Conservation (phyloP, 495 filamentous ascomycete species). For the Podospora pseudopauciseta region DNA sequence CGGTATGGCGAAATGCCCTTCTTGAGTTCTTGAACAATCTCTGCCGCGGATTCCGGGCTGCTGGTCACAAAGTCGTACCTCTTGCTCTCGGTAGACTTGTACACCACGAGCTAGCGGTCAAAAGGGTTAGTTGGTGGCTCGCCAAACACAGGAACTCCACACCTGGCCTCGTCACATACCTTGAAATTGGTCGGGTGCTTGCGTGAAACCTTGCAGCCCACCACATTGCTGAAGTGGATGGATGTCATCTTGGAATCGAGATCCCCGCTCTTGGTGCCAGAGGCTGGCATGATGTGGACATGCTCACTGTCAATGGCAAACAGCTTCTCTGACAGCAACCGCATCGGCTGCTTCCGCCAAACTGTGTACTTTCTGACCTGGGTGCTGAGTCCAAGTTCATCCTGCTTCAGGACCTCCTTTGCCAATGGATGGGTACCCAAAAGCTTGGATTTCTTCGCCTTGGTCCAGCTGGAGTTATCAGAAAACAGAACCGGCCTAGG, state of each 20-base stretch:
- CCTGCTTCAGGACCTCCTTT: conserved; percentile 62
- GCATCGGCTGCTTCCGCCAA: conserved; percentile 90
- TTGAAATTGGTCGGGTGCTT: conserved; percentile 92
- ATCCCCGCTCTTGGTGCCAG: conserved; percentile 54
- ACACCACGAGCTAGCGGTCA: conserved; percentile 60
- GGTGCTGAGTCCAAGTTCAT: conserved; percentile 59
- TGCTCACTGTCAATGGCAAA: conserved; percentile 93
- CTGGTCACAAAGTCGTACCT: conserved; percentile 94
- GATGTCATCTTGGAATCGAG: conserved; percentile 78
- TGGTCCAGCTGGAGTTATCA: conserved; percentile 53
- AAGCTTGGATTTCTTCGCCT: conserved; percentile 63
- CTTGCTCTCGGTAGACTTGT: conserved; percentile 81
- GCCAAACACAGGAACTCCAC: not conserved
- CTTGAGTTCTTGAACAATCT: conserved; percentile 86
- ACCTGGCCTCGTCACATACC: conserved; percentile 37
- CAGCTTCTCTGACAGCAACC: conserved; percentile 78
- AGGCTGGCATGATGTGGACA: conserved; percentile 83
- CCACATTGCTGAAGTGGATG: conserved; percentile 86
- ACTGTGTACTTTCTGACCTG: conserved; percentile 86
- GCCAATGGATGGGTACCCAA: conserved; percentile 71
- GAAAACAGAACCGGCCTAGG: conserved; percentile 73
- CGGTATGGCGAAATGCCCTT: conserved; percentile 59
- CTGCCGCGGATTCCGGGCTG: conserved; percentile 71
- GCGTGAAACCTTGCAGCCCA: conserved; percentile 87
- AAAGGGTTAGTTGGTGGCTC: conserved; percentile 14